A percentile compares a stretch with the other conserved stretches of the same genome.
phyloP scores from a whole-genome alignment of 1,284 basidiomycete species.

The Phellopilus nigrolimitatus region DNA sequence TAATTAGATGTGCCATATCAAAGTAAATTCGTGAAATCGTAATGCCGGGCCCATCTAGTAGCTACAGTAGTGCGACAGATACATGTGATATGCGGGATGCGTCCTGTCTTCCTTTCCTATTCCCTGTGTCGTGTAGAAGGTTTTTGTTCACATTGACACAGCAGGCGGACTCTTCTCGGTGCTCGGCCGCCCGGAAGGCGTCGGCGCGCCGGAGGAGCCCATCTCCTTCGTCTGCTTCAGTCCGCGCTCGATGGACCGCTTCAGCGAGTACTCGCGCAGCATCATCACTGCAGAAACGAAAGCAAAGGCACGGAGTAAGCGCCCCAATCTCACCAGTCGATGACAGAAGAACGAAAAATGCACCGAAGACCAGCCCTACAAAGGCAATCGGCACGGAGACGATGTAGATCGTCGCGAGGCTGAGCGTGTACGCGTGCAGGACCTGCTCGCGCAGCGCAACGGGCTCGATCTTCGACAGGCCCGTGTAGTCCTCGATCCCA shows the following conservation, averaged over 20 bases:
- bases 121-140: too few species aligned
- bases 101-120: too few species aligned
- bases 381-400: conserved; percentile 14
- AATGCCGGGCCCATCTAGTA: too few species aligned
- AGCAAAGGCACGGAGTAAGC: not conserved
- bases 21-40: too few species aligned
- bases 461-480: conserved; percentile 22
- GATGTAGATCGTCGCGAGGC: conserved; percentile 20
- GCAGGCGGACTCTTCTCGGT: too few species aligned
- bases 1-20: too few species aligned
- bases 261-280: conserved; percentile 17
- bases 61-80: too few species aligned
- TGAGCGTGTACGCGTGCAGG: conserved; percentile 18
- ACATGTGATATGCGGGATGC: too few species aligned
- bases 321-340: not conserved
- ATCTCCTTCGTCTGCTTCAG: too few species aligned
- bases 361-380: conserved; percentile 17
- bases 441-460: conserved; percentile 17
- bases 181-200: too few species aligned
- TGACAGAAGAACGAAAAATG: not conserved
- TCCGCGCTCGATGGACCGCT: conserved; percentile 15
- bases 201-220: too few species aligned
- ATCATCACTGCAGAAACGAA: conserved; percentile 2
- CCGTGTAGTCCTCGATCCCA: conserved; percentile 20
- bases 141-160: too few species aligned